These are phyloP conservation scores for Aeschynomene evenia DNA, from an alignment of 306 rosid genomes.

Conservation along the genomic window DNA sequence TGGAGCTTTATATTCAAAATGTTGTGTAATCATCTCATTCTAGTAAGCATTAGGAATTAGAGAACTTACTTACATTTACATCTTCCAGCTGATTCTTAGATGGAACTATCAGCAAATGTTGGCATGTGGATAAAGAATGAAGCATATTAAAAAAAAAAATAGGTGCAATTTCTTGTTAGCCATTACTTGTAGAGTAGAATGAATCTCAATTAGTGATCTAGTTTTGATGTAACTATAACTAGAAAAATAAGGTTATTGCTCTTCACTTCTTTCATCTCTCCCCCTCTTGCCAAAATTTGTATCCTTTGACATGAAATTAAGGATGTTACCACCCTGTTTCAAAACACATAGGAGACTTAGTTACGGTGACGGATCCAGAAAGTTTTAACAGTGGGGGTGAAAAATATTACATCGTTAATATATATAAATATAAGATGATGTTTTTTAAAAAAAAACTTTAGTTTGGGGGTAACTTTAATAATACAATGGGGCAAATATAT, in stretches of 20 bases:
- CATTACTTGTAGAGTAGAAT: constrained; percentile 19
- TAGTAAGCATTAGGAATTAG: constrained; percentile 48
- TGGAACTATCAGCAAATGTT: constrained; percentile 25
- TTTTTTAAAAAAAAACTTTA: too few relatives aligned
- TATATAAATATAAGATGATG: too few relatives aligned
- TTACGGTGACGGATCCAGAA: too few relatives aligned
- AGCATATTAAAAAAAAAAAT: constrained; percentile 26
- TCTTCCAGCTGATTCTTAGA: constrained; percentile 40
- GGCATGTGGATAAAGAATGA: constrained; percentile 26
- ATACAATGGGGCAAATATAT: too few relatives aligned
- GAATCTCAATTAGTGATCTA: constrained; percentile 12
- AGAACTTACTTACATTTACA: constrained; percentile 53
- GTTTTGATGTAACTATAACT: constrained; percentile 19
- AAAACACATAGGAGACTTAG: background rate
- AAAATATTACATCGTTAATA: too few relatives aligned
- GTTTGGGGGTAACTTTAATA: too few relatives aligned
- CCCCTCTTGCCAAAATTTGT: too few relatives aligned
- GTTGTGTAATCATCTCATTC: constrained; percentile 46
- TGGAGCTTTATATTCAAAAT: constrained; percentile 5
- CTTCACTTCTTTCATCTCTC: background rate
- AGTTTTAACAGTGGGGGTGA: too few relatives aligned
- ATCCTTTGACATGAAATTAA: background rate
- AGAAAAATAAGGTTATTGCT: constrained; percentile 9
- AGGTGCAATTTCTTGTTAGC: constrained; percentile 12
- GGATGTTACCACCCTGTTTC: background rate